Conservation (phyloP, 495 filamentous ascomycete species). For the Penicillium diatomitis region DNA sequence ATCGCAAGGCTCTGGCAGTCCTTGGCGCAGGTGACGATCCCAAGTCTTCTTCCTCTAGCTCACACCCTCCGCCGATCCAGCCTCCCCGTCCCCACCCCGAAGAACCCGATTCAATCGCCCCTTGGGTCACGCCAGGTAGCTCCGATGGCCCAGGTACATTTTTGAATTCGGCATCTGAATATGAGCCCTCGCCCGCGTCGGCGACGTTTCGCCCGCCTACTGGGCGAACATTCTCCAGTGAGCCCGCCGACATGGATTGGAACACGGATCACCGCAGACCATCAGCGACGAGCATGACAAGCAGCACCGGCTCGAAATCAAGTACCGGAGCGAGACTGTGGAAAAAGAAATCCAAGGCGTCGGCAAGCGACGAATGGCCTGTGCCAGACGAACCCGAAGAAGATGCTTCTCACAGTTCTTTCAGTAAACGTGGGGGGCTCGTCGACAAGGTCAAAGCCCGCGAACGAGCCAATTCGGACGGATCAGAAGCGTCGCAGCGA, state of each 20-base stretch:
- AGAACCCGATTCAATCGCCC: conserved; percentile 28
- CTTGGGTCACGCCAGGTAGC: conserved; percentile 23
- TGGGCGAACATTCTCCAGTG: conserved; percentile 50
- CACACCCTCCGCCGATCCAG: conserved; percentile 22
- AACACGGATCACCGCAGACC: conserved; percentile 72
- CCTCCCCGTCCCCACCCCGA: conserved; percentile 15
- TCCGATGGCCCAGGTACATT: conserved; percentile 33
- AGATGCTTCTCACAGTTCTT: conserved; percentile 23
- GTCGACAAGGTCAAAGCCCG: conserved; percentile 48
- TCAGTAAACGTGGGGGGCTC: conserved; percentile 29
- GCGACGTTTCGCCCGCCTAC: conserved; percentile 55
- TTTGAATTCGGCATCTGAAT: conserved; percentile 34
- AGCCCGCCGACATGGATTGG: conserved; percentile 57
- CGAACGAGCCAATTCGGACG: conserved; percentile 68
- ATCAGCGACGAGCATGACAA: conserved; percentile 81
- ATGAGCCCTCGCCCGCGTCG: conserved; percentile 52
- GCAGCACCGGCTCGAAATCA: conserved; percentile 81
- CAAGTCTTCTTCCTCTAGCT: conserved; percentile 15
- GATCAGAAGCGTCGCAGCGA: conserved; percentile 52
- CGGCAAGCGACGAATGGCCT: conserved; percentile 81
- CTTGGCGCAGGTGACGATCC: conserved; percentile 25
- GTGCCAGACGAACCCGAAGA: conserved; percentile 49
- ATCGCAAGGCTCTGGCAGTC: conserved; percentile 29
- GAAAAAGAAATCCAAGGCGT: conserved; percentile 63
- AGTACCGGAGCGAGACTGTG: conserved; percentile 58